Conservation (phyloP, 371 early-diverging fungal species). For the Mortierella sp. region DNA sequence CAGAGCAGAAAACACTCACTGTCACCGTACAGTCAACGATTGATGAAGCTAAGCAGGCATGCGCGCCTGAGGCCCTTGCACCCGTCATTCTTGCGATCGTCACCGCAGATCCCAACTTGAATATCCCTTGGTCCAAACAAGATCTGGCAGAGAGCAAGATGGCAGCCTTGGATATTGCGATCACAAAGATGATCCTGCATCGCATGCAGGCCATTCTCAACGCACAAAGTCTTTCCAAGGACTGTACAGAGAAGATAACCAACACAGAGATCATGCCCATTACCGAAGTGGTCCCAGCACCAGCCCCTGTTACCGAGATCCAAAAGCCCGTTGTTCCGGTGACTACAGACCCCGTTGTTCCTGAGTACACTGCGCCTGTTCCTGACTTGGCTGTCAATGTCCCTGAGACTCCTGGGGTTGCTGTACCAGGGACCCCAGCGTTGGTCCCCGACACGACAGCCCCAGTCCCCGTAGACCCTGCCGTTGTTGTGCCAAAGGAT, state of each 20-base stretch:
- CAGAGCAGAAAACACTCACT: constrained; percentile 10
- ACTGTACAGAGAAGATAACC: constrained; percentile 25
- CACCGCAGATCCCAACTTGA: constrained; percentile 4
- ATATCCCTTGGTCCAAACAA: constrained; percentile 15
- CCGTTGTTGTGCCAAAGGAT: no score
- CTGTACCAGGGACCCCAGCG: no score
- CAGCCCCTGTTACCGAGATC: constrained; percentile 9
- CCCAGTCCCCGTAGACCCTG: no score
- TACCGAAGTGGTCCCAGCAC: background rate
- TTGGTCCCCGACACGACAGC: no score
- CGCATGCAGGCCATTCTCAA: constrained; percentile 11
- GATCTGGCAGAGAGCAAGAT: constrained; percentile 17
- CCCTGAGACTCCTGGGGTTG: no score
- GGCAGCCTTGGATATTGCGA: constrained; percentile 2
- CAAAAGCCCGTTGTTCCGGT: no score
- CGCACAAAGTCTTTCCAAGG: constrained; percentile 21
- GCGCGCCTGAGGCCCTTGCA: background rate
- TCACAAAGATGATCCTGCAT: constrained; percentile 7
- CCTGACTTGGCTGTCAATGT: no score
- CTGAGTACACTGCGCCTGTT: no score
- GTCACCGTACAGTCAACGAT: constrained; percentile 19
- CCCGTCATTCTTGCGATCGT: constrained; percentile 8
- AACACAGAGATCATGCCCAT: constrained; percentile 15
- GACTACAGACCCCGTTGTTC: no score
- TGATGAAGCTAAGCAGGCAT: constrained; percentile 23